Evolutionary conservation across 1,284 basidiomycete species (phyloP).

Genomic region (Spongispora temasekensis): DNA sequence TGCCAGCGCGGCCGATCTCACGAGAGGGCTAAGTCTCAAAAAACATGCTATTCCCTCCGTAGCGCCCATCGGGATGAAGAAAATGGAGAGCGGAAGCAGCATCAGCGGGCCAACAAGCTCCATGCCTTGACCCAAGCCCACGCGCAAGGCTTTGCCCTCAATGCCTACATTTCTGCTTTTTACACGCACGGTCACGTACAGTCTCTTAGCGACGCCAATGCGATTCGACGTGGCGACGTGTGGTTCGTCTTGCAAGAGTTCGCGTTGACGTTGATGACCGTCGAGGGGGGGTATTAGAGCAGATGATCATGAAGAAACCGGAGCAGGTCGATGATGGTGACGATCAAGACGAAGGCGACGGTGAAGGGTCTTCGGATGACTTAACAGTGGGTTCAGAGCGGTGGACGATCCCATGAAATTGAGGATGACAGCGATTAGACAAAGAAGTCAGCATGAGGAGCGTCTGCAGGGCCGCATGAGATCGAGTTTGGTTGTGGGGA

Average conservation of each 20-base stretch:
- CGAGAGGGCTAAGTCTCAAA: slow-evolving; percentile 55
- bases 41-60: slow-evolving; percentile 61
- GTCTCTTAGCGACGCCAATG: slow-evolving; percentile 53
- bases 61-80: slow-evolving; percentile 33
- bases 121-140: not conserved
- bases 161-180: slow-evolving; percentile 69
- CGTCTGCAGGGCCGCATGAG: slow-evolving; percentile 30
- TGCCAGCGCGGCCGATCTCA: slow-evolving; percentile 49
- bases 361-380: slow-evolving; percentile 16
- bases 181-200: slow-evolving; percentile 60
- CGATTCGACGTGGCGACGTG: slow-evolving; percentile 56
- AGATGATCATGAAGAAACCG: slow-evolving; percentile 42
- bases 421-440: slow-evolving; percentile 21
- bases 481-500: slow-evolving; percentile 43
- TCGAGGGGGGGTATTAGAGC: slow-evolving; percentile 47
- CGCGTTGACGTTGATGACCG: slow-evolving; percentile 47
- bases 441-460: not conserved
- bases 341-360: slow-evolving; percentile 8
- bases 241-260: slow-evolving; percentile 68
- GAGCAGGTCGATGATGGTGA: slow-evolving; percentile 22
- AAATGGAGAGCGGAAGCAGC: not conserved
- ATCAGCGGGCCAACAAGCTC: not conserved
- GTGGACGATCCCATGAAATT: slow-evolving; percentile 31
- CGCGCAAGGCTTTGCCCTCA: slow-evolving; percentile 39
- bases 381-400: slow-evolving; percentile 41